Percentiles rank a stretch among this genome's conserved stretches.
Conservation (phyloP, 768 basidiomycete species). For the Erythrobasidium yunnanense region DNA sequence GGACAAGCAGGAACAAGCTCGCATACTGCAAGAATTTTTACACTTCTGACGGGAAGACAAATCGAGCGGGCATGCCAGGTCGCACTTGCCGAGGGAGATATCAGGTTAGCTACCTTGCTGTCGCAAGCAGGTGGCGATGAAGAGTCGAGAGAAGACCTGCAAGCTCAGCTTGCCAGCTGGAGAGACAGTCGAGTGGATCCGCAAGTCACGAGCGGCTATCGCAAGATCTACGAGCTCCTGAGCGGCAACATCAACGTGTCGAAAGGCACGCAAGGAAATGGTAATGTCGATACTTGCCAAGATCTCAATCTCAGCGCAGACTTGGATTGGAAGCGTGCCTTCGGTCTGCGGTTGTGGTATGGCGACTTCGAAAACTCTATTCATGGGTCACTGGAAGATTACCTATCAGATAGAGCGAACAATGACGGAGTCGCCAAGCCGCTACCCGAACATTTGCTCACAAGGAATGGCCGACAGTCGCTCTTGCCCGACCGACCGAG, state of each 20-base stretch:
- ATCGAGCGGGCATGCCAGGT: slow-evolving; percentile 66
- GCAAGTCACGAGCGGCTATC: slow-evolving; percentile 56
- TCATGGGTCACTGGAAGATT: slow-evolving; percentile 25
- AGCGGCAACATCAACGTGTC: slow-evolving; percentile 61
- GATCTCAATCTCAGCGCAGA: slow-evolving; percentile 58
- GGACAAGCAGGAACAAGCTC: slow-evolving; percentile 41
- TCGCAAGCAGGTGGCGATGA: slow-evolving; percentile 70
- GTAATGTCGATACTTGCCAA: slow-evolving; percentile 45
- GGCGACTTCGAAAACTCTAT: slow-evolving; percentile 39
- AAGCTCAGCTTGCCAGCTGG: slow-evolving; percentile 71
- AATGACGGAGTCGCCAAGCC: slow-evolving; percentile 39
- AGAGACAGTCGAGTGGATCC: slow-evolving; percentile 60
- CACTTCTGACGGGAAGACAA: slow-evolving; percentile 74
- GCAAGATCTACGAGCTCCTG: slow-evolving; percentile 71
- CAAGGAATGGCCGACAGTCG: background rate
- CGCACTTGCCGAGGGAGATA: slow-evolving; percentile 62
- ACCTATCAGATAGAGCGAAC: slow-evolving; percentile 17
- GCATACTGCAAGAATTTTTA: slow-evolving; percentile 48
- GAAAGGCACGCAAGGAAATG: slow-evolving; percentile 49
- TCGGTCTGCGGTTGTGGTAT: slow-evolving; percentile 86
- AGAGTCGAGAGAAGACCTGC: slow-evolving; percentile 61
- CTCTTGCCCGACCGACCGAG: background rate
- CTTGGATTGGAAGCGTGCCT: slow-evolving; percentile 86
- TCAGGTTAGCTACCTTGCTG: slow-evolving; percentile 78
- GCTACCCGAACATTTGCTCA: slow-evolving; percentile 49